Evolutionary conservation across 2,329 filamentous ascomycete genomes (phyloP).

Genomic region (Hymenoscyphus occultus): DNA sequence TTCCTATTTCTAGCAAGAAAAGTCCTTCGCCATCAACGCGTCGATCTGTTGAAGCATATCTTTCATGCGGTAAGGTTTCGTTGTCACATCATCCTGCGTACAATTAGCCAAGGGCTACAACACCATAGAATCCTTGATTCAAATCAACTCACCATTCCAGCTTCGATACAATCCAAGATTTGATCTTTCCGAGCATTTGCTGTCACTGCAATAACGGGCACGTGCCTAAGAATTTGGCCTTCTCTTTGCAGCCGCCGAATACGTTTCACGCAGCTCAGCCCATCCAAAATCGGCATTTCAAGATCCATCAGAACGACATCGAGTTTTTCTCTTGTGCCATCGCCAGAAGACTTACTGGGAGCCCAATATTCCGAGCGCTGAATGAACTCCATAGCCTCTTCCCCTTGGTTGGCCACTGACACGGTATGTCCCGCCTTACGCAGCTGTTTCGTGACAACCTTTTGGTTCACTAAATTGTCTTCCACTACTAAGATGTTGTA

Average conservation of each 20-base stretch:
- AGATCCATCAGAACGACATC: conserved; percentile 62
- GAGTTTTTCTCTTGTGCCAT: conserved; percentile 19
- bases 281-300: conserved; percentile 82
- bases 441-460: conserved; percentile 50
- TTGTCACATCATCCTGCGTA: conserved; percentile 28
- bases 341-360: background rate
- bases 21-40: conserved; percentile 18
- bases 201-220: conserved; percentile 73
- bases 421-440: conserved; percentile 56
- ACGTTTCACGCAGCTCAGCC: conserved; percentile 65
- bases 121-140: background rate
- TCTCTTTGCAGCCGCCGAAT: conserved; percentile 65
- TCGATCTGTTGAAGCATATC: conserved; percentile 29
- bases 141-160: conserved; percentile 59
- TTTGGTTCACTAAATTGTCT: conserved; percentile 59
- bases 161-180: conserved; percentile 63
- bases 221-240: conserved; percentile 56
- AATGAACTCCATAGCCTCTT: conserved; percentile 56
- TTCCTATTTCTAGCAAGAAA: background rate
- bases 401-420: conserved; percentile 61
- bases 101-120: conserved; percentile 10
- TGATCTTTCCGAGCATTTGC: conserved; percentile 74
- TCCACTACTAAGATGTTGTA: conserved; percentile 51
- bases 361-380: conserved; percentile 54
- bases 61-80: conserved; percentile 28